phyloP scores from a whole-genome alignment of 345 rosid genomes.

The Arabidopsis suecica region DNA sequence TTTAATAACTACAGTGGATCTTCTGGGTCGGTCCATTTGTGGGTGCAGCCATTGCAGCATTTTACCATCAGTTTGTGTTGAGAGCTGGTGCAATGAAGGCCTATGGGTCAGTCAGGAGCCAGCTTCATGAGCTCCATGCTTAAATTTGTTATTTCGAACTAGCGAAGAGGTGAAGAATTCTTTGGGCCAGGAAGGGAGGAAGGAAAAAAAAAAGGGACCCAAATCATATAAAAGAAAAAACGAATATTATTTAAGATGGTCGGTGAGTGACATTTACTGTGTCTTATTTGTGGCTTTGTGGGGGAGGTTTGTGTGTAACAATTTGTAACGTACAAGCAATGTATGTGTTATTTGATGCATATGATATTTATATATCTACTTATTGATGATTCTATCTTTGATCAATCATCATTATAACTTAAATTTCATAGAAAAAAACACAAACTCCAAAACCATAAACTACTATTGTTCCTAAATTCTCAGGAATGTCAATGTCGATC shows the following conservation, averaged over 20 bases:
- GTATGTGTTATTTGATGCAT: constrained; percentile 9
- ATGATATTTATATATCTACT: background rate
- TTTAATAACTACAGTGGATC: constrained; percentile 60
- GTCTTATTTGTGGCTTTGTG: constrained; percentile 34
- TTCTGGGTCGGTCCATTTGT: constrained; percentile 91
- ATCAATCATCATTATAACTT: constrained; percentile 4
- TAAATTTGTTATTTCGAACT: constrained; percentile 35
- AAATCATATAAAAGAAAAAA: background rate
- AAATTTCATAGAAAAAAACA: no score
- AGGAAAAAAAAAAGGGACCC: background rate
- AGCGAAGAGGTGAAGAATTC: constrained; percentile 13
- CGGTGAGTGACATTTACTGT: constrained; percentile 26
- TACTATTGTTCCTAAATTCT: no score
- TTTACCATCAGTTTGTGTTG: constrained; percentile 83
- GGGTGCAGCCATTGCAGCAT: constrained; percentile 89
- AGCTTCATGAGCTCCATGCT: constrained; percentile 50
- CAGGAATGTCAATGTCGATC: no score
- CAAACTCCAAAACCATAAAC: no score
- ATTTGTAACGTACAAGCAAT: constrained; percentile 27
- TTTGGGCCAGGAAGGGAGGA: constrained; percentile 22
- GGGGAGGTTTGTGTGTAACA: constrained; percentile 36
- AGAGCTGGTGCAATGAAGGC: constrained; percentile 87
- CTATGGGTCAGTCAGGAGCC: constrained; percentile 88
- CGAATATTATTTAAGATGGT: background rate
- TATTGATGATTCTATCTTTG: background rate